phyloP scores from a whole-genome alignment of 805 yeast genomes.

The Suhomyces pyralidae region DNA sequence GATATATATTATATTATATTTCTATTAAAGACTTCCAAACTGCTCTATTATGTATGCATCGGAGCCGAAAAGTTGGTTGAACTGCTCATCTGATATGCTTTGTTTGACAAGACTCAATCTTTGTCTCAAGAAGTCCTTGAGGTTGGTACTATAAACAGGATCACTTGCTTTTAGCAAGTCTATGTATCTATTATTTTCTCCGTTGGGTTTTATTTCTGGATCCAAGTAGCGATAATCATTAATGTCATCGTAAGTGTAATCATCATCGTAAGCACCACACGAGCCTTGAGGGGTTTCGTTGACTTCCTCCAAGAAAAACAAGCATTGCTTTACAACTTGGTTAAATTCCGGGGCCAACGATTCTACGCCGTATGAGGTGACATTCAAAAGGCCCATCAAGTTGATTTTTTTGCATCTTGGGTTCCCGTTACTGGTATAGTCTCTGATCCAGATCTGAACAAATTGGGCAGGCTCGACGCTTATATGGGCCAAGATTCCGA shows the following conservation, averaged over 20 bases:
- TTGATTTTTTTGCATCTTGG: slow-evolving; percentile 73
- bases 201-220: slow-evolving; percentile 40
- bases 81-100: not conserved
- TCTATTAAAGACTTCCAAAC: not conserved
- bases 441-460: slow-evolving; percentile 38
- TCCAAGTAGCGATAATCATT: slow-evolving; percentile 42
- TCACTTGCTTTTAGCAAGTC: slow-evolving; percentile 28
- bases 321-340: slow-evolving; percentile 26
- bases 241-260: slow-evolving; percentile 38
- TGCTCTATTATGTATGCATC: slow-evolving; percentile 1
- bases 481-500: slow-evolving; percentile 29
- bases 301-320: slow-evolving; percentile 66
- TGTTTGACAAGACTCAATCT: not conserved
- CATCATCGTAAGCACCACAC: slow-evolving; percentile 36
- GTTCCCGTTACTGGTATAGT: slow-evolving; percentile 56
- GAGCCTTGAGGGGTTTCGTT: slow-evolving; percentile 48
- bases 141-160: slow-evolving; percentile 42
- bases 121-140: slow-evolving; percentile 33
- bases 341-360: not conserved
- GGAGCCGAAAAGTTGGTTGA: not conserved
- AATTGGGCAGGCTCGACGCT: slow-evolving; percentile 22
- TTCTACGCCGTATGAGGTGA: slow-evolving; percentile 29
- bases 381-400: slow-evolving; percentile 56
- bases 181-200: slow-evolving; percentile 40
- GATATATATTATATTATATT: not conserved